Percentiles rank a stretch among this genome's conserved stretches.
Conservation (phyloP, 331 rosid species). For the Rosa hybrid region DNA sequence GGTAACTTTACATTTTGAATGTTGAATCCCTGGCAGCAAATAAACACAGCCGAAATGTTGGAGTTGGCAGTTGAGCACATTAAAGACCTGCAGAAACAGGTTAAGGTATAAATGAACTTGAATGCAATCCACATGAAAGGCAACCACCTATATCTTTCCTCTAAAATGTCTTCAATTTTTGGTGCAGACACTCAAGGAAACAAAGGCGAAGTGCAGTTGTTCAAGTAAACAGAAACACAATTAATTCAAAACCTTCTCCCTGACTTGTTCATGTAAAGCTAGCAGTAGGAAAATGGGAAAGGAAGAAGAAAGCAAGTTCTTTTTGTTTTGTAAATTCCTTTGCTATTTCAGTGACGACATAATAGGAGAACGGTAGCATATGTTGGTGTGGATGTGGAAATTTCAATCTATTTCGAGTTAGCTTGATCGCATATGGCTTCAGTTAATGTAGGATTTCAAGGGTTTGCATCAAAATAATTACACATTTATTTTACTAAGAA, state of each 20-base stretch:
- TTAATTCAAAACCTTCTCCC: constrained; percentile 25
- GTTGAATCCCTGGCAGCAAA: constrained; percentile 58
- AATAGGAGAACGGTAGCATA: background rate
- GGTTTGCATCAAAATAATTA: background rate
- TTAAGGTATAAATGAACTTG: constrained; percentile 53
- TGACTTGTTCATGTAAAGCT: constrained; percentile 38
- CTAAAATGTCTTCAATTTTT: constrained; percentile 13
- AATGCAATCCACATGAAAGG: constrained; percentile 14
- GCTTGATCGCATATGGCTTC: background rate
- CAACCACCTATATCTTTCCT: constrained; percentile 18
- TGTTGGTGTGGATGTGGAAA: background rate
- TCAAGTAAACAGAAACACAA: constrained; percentile 44
- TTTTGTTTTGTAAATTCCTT: background rate
- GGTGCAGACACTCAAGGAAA: constrained; percentile 65
- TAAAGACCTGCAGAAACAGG: constrained; percentile 71
- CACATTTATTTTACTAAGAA: background rate
- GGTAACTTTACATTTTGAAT: background rate
- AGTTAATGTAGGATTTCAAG: too few relatives aligned
- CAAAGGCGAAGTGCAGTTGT: constrained; percentile 72
- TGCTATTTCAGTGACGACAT: background rate
- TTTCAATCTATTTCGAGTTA: background rate
- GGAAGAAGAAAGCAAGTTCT: background rate
- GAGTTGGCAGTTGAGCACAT: constrained; percentile 75
- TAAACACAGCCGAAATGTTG: constrained; percentile 85
- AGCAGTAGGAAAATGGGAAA: constrained; percentile 23